Evolutionary conservation across 2,329 filamentous ascomycete species (phyloP).

Genomic region (Cladosporium velox): DNA sequence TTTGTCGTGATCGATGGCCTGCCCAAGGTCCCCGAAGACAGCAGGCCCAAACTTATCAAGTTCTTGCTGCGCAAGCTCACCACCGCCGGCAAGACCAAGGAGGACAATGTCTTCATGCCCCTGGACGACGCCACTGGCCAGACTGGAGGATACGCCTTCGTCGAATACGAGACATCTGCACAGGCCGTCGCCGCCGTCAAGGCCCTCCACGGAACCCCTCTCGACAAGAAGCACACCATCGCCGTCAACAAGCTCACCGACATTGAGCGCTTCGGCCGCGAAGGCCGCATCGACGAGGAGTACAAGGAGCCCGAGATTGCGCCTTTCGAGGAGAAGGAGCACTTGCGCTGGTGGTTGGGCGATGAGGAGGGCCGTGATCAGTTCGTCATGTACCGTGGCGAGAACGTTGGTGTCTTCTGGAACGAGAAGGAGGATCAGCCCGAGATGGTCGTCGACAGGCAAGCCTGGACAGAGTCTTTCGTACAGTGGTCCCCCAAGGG

Average conservation of each 20-base stretch:
- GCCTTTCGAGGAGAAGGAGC: constrained; percentile 87
- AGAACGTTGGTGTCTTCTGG: constrained; percentile 94
- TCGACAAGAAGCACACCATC: constrained; percentile 96
- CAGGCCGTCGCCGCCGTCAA: constrained; percentile 90
- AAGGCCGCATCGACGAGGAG: constrained; percentile 89
- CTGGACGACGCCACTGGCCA: constrained; percentile 76
- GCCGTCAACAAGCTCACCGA: constrained; percentile 98
- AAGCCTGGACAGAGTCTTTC: constrained; percentile 97
- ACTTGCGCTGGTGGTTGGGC: constrained; percentile 88
- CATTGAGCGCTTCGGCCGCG: constrained; percentile 91
- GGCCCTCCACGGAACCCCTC: constrained; percentile 78
- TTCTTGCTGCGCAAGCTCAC: constrained; percentile 93
- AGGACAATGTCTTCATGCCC: constrained; percentile 92
- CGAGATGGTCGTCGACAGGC: constrained; percentile 85
- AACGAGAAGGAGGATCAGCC: constrained; percentile 93
- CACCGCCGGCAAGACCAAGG: constrained; percentile 77
- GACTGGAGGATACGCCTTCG: constrained; percentile 91
- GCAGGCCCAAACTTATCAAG: constrained; percentile 91
- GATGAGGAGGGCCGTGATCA: constrained; percentile 90
- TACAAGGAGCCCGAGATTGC: constrained; percentile 81
- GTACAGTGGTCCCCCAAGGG: constrained; percentile 97
- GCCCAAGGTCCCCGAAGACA: constrained; percentile 83
- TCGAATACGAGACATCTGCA: constrained; percentile 88
- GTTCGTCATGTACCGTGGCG: constrained; percentile 90
- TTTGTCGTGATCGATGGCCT: constrained; percentile 97